Base-by-base conservation (phyloP, 306 rosid species). In the Chamaecrista fasciculata region DNA sequence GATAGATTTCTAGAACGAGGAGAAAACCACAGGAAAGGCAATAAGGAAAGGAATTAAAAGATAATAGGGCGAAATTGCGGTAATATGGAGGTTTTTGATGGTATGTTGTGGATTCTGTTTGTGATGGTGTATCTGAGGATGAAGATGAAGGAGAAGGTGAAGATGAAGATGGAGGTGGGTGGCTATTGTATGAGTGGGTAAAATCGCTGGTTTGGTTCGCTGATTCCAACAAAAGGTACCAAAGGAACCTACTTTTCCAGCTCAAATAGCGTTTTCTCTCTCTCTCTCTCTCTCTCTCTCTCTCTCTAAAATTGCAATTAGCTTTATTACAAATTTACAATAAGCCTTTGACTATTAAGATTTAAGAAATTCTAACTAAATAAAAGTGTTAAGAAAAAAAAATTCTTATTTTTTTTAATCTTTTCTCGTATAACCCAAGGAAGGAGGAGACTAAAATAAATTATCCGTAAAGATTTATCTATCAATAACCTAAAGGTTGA, bases 191-290 rank as follows among this genome's bases (percentile, higher is more conserved):
- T 1, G 33, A 66, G 61, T 48, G 60, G 48, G 61, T 66, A 24
- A 52, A 48, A 19, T 47, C 44, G 71, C 19, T 31, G 60, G 60
- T 31, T 33, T 31, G 60, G 46, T 29, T 66, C 47, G 71, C 61
- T 19, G 71, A 33, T 66, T 19, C 47, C 60, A 66, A 33, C 71
- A 18, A 49, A 36, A 16, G 31, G 60, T 46, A 2, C 55, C 60
- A 33, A 48, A 12, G 55, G 47, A 66, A 66, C 59, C 71, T 49
- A 66, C 59, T 49, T 66, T 66, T 66, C 71, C 71, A 66, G 60
- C 71, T 33, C 60, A 4, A 48, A 47, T 11, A 18, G 24, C 59
- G 36, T 31, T 48, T 29, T 47, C 5, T 23, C 49, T 34, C 26
- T 15, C 28, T 29, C n/a, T 8, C 34, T 56, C 62, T 15, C 6